A percentile compares a stretch with the other conserved stretches of the same genome.
These are phyloP conservation scores for Penicillium janthinellum DNA, from an alignment of 2,329 filamentous ascomycete species.

Conservation along the genomic window DNA sequence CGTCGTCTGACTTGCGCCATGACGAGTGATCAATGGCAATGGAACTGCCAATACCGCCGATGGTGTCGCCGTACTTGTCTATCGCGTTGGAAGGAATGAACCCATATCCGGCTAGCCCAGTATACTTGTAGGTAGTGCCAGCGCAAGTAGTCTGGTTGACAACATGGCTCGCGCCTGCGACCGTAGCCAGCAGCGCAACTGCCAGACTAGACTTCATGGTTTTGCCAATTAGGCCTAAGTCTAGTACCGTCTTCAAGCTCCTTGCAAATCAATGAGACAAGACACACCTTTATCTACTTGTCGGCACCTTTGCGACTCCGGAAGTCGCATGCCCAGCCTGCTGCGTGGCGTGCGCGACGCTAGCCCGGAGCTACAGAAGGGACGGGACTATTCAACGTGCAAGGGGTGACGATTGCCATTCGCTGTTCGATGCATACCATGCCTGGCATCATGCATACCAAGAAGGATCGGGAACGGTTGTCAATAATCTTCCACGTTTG, in stretches of 20 bases:
- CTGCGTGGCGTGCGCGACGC: background rate
- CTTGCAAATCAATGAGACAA: background rate
- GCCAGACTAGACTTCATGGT: constrained; percentile 27
- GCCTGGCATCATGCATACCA: background rate
- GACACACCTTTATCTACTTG: background rate
- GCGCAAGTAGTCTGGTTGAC: constrained; percentile 60
- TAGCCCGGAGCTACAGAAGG: background rate
- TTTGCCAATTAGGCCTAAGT: background rate
- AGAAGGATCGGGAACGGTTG: constrained; percentile 4
- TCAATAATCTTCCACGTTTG: constrained; percentile 11
- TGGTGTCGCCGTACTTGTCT: constrained; percentile 70
- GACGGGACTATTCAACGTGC: constrained; percentile 10
- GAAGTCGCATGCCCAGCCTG: background rate
- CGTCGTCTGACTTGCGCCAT: constrained; percentile 58
- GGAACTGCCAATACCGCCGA: constrained; percentile 67
- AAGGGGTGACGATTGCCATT: constrained; percentile 13
- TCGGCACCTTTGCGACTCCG: background rate
- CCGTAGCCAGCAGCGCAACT: constrained; percentile 18
- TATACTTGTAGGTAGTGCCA: constrained; percentile 65
- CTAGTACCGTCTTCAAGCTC: background rate
- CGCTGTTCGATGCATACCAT: constrained; percentile 4
- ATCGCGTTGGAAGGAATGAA: constrained; percentile 58
- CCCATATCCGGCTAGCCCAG: constrained; percentile 68
- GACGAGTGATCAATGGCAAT: constrained; percentile 62
- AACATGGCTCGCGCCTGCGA: constrained; percentile 23